A percentile compares a stretch with the other conserved stretches of the same genome.
Conservation (phyloP, 2,329 filamentous ascomycete species). For the Drechslerella dactyloides region DNA sequence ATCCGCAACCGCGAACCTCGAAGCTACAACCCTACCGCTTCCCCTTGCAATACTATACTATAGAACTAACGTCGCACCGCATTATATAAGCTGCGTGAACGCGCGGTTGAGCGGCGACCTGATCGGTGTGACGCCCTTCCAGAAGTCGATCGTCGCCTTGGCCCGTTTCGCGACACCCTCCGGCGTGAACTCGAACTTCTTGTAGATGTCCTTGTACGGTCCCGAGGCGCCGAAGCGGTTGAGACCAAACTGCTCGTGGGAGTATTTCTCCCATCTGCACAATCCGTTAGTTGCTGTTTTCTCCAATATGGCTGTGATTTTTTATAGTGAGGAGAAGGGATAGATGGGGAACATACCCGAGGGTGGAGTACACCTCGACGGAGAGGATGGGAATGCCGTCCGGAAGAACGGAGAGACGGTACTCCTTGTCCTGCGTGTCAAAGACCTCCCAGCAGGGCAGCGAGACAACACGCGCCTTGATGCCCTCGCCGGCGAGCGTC, state of each 20-base stretch:
- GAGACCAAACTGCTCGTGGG: slow-evolving; percentile 98
- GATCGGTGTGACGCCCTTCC: slow-evolving; percentile 88
- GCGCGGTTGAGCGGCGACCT: slow-evolving; percentile 96
- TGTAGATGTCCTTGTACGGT: slow-evolving; percentile 97
- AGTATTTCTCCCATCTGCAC: slow-evolving; percentile 89
- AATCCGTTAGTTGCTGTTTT: slow-evolving; percentile 6
- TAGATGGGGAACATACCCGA: slow-evolving; percentile 61
- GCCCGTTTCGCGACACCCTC: slow-evolving; percentile 97
- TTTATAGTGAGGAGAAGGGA: slow-evolving; percentile 6
- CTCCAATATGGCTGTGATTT: too few species aligned
- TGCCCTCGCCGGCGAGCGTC: slow-evolving; percentile 82
- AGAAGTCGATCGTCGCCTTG: slow-evolving; percentile 90
- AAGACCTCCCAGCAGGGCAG: slow-evolving; percentile 98
- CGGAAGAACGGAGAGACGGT: slow-evolving; percentile 88
- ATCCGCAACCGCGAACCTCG: too few species aligned
- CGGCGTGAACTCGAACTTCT: slow-evolving; percentile 99
- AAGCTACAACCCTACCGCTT: too few species aligned
- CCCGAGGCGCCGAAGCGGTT: slow-evolving; percentile 98
- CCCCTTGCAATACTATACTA: not conserved
- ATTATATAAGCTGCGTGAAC: slow-evolving; percentile 94
- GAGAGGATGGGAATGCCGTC: slow-evolving; percentile 92
- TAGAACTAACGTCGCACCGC: not conserved
- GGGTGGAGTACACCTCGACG: slow-evolving; percentile 94
- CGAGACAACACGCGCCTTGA: slow-evolving; percentile 90
- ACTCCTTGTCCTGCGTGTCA: slow-evolving; percentile 90